phyloP scores from a whole-genome alignment of 805 yeast genomes.

The Cyberlindnera bimundalis region DNA sequence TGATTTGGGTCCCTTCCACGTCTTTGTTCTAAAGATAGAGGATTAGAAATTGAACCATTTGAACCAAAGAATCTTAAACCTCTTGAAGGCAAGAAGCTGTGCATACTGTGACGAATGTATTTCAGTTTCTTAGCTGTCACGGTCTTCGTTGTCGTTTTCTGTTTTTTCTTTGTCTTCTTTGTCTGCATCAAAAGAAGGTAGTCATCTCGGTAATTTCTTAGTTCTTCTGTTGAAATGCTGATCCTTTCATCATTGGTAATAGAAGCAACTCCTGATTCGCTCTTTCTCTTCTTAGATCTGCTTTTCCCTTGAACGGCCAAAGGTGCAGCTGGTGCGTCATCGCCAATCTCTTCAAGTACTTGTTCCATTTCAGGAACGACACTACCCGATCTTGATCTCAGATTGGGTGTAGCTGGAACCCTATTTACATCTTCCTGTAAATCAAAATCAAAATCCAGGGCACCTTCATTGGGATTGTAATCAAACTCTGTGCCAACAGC shows the following conservation, averaged over 20 bases:
- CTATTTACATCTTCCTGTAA: constrained; percentile 10
- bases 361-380: constrained; percentile 11
- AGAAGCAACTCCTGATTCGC: background rate
- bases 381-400: constrained; percentile 6
- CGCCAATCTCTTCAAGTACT: constrained; percentile 15
- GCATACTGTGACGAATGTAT: background rate
- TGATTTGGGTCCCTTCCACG: constrained; percentile 6
- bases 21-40: background rate
- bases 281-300: constrained; percentile 10
- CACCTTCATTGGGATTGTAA: constrained; percentile 5
- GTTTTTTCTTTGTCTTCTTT: constrained; percentile 1
- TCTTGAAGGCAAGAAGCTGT: background rate
- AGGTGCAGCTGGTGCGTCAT: too few relatives aligned
- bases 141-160: background rate
- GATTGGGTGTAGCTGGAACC: background rate
- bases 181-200: constrained; percentile 19
- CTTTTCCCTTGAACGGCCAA: too few relatives aligned
- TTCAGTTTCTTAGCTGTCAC: background rate
- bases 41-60: too few relatives aligned
- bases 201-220: constrained; percentile 25
- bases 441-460: constrained; percentile 6
- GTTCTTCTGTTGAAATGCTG: constrained; percentile 22
- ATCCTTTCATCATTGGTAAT: constrained; percentile 19
- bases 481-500: constrained; percentile 14
- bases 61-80: background rate